Evolutionary conservation across 2,329 filamentous ascomycete genomes (phyloP).

Genomic region (Rutstroemia sp.): DNA sequence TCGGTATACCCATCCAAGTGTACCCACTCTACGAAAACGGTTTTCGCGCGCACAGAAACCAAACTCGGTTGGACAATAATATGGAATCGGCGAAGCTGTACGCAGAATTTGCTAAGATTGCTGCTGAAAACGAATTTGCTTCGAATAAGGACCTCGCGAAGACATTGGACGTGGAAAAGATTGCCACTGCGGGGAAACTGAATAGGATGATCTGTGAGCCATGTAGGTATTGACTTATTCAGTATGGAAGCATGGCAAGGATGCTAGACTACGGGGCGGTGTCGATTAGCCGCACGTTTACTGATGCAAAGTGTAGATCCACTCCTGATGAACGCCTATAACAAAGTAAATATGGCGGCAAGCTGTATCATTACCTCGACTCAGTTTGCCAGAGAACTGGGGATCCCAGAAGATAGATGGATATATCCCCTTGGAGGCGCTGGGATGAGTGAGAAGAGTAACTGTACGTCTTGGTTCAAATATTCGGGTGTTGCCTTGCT

Average conservation of each 20-base stretch:
- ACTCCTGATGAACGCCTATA: conserved; percentile 65
- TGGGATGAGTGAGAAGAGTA: conserved; percentile 47
- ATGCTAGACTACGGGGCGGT: conserved; percentile 2
- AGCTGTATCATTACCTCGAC: conserved; percentile 54
- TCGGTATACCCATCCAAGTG: conserved; percentile 58
- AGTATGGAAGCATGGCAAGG: not conserved
- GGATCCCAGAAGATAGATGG: conserved; percentile 49
- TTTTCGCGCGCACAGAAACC: conserved; percentile 48
- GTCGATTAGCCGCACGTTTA: too few relatives aligned
- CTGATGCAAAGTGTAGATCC: conserved; percentile 41
- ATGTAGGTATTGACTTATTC: conserved; percentile 37
- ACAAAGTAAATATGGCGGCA: conserved; percentile 56
- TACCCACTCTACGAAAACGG: conserved; percentile 62
- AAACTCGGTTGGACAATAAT: conserved; percentile 48
- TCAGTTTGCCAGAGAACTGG: conserved; percentile 45
- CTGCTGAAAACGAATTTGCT: conserved; percentile 43
- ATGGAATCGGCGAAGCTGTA: conserved; percentile 53
- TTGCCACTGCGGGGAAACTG: conserved; percentile 44
- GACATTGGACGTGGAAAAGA: conserved; percentile 40
- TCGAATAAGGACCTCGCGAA: conserved; percentile 46
- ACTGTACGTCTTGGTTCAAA: conserved; percentile 36
- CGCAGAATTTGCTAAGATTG: conserved; percentile 50
- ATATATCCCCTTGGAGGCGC: conserved; percentile 59
- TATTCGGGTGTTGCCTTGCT: not conserved
- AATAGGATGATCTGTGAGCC: conserved; percentile 65